Conservation (phyloP, 192 early-diverging fungal genomes). For the Backusella macrospora region DNA sequence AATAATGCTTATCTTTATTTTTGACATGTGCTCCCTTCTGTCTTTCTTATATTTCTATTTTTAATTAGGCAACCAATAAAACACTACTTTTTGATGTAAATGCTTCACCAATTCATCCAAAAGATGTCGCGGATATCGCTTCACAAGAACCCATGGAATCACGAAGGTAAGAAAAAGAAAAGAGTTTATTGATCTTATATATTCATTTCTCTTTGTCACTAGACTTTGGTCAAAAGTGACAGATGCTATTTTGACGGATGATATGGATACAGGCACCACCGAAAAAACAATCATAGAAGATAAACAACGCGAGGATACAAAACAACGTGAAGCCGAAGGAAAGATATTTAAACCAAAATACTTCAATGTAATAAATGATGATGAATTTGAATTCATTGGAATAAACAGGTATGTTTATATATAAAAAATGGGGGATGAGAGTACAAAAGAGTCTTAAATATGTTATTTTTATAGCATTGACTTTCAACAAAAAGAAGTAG, state of each 20-base stretch:
- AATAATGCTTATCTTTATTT: slow-evolving; percentile 13
- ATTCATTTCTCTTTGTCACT: neutral
- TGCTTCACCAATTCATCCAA: slow-evolving; percentile 65
- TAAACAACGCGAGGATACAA: slow-evolving; percentile 61
- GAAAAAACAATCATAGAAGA: slow-evolving; percentile 78
- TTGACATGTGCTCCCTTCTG: neutral
- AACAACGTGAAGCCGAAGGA: slow-evolving; percentile 24
- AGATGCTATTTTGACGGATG: slow-evolving; percentile 60
- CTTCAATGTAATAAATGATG: slow-evolving; percentile 37
- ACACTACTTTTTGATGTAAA: slow-evolving; percentile 75
- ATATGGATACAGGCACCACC: slow-evolving; percentile 68
- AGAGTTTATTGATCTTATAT: too few relatives aligned
- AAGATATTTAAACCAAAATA: slow-evolving; percentile 29
- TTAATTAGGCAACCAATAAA: slow-evolving; percentile 48
- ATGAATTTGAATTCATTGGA: slow-evolving; percentile 30
- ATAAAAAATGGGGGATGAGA: neutral
- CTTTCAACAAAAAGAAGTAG: slow-evolving; percentile 9
- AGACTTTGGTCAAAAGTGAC: slow-evolving; percentile 77
- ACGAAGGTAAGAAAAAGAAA: slow-evolving; percentile 52
- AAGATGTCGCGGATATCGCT: slow-evolving; percentile 66
- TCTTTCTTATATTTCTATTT: neutral
- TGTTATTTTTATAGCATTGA: slow-evolving; percentile 9
- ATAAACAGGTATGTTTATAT: slow-evolving; percentile 19
- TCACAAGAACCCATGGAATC: slow-evolving; percentile 88
- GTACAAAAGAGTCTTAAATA: neutral